phyloP scores from a whole-genome alignment of 495 filamentous ascomycete species.

The Aspergillus cavernicola region DNA sequence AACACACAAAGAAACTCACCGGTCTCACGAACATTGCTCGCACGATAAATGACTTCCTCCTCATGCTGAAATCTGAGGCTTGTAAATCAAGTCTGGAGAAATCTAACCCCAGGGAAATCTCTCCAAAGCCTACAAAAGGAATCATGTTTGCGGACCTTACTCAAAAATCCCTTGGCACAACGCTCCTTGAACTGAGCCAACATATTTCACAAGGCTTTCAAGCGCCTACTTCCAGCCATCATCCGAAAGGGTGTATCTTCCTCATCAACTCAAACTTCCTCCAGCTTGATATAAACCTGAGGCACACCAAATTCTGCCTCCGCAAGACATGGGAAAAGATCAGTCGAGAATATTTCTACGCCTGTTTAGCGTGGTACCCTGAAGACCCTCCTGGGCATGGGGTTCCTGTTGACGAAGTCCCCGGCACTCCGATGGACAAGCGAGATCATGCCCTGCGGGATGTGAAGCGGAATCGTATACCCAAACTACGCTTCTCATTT shows the following conservation, averaged over 20 bases:
- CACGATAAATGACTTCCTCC: conserved; percentile 1
- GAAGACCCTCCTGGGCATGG: background rate
- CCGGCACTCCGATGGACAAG: conserved; percentile 8
- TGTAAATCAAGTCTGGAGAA: background rate
- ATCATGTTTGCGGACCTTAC: conserved; percentile 5
- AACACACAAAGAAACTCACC: background rate
- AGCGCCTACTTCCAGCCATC: background rate
- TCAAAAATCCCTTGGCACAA: conserved; percentile 18
- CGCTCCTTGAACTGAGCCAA: conserved; percentile 24
- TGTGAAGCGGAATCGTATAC: background rate
- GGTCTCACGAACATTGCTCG: background rate
- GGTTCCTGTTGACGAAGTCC: conserved; percentile 6
- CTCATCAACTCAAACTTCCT: conserved; percentile 30
- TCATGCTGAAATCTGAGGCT: background rate
- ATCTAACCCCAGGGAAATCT: too few relatives aligned
- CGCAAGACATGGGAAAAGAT: conserved; percentile 30
- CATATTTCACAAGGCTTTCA: conserved; percentile 12
- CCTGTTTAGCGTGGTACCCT: conserved; percentile 29
- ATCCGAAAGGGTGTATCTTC: conserved; percentile 29
- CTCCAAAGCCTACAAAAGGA: too few relatives aligned
- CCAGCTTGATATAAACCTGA: conserved; percentile 8
- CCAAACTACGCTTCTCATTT: conserved; percentile 6
- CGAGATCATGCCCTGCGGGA: background rate
- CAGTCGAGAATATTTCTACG: conserved; percentile 31
- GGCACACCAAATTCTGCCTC: conserved; percentile 24